Percentiles rank a stretch among this genome's conserved stretches.
phyloP scores from a whole-genome alignment of 257 asterid species.

The Solanum habrochaites region DNA sequence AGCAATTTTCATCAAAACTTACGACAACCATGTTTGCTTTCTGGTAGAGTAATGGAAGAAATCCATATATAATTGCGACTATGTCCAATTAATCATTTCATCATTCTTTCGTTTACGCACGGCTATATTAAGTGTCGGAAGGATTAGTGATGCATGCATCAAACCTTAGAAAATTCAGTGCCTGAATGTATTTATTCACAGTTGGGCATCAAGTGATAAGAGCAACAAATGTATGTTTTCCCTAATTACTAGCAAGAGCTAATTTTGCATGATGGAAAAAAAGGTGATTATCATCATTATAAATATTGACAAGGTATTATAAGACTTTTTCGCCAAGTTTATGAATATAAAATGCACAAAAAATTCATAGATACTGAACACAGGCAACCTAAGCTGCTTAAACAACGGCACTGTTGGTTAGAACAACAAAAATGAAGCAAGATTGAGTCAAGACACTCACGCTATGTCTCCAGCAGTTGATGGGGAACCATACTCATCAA shows the following conservation, averaged over 20 bases:
- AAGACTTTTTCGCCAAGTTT: neutral
- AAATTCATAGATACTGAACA: neutral
- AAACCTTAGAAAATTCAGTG: neutral
- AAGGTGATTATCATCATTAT: neutral
- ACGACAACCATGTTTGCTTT: neutral
- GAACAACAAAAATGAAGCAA: neutral
- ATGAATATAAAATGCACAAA: neutral
- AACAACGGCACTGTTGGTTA: neutral
- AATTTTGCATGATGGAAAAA: neutral
- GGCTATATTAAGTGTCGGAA: neutral
- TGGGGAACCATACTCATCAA: constrained; percentile 98
- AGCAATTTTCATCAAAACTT: neutral
- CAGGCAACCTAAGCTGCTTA: neutral
- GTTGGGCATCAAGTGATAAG: neutral
- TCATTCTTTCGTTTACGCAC: neutral
- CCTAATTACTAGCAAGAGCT: neutral
- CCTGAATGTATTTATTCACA: neutral
- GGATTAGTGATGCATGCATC: too few species aligned
- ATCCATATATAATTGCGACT: neutral
- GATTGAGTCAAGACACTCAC: constrained; percentile 28
- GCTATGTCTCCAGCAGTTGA: constrained; percentile 99
- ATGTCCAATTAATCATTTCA: neutral
- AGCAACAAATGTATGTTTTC: neutral
- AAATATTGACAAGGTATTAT: neutral
- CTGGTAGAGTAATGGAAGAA: neutral